phyloP scores from a whole-genome alignment of 768 basidiomycete genomes.

The Boletus coccyginus region DNA sequence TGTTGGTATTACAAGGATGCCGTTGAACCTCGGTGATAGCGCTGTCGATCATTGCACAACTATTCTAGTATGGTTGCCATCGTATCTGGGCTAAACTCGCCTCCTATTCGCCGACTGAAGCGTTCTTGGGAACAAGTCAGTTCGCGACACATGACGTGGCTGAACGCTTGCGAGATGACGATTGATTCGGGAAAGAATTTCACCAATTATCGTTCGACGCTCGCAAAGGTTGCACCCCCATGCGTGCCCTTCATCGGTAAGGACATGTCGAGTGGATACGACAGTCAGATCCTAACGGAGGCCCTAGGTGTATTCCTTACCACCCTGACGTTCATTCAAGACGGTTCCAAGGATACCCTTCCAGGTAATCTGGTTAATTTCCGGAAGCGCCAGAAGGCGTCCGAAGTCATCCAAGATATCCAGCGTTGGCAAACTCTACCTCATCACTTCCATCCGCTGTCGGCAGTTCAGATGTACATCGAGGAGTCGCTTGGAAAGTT shows the following conservation, averaged over 20 bases:
- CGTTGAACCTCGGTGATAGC: constrained; percentile 44
- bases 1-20: neutral
- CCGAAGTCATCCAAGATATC: constrained; percentile 96
- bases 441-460: constrained; percentile 78
- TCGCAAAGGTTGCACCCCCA: constrained; percentile 82
- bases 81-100: constrained; percentile 89
- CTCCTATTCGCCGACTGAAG: constrained; percentile 89
- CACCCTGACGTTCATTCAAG: constrained; percentile 96
- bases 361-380: constrained; percentile 87
- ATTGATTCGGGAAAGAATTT: constrained; percentile 95
- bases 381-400: constrained; percentile 89
- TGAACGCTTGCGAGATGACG: constrained; percentile 81
- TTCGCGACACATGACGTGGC: constrained; percentile 66
- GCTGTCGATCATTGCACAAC: constrained; percentile 86
- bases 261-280: constrained; percentile 15
- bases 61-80: constrained; percentile 98
- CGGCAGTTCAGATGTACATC: constrained; percentile 68
- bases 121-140: constrained; percentile 91
- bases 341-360: constrained; percentile 87
- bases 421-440: constrained; percentile 92
- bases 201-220: constrained; percentile 81
- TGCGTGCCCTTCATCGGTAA: constrained; percentile 96
- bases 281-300: neutral
- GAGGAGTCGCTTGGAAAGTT: constrained; percentile 74
- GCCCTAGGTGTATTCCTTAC: constrained; percentile 88